Evolutionary conservation across 202 grass and related monocot species (phyloP).

Genomic region (Schoenoplectus triqueter): DNA sequence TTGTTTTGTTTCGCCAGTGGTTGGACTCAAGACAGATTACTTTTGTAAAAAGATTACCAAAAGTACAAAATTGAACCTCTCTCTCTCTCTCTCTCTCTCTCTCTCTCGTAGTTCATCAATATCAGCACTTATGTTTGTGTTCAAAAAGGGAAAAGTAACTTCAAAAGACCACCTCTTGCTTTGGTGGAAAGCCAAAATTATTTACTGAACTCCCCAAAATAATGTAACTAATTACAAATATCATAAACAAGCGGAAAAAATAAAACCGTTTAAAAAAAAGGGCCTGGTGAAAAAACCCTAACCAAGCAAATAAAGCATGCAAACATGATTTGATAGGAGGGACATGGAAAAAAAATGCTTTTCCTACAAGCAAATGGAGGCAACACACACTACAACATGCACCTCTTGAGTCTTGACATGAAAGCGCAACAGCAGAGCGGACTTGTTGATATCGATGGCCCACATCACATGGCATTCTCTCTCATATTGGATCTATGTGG

Average conservation of each 20-base stretch:
- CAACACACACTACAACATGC: constrained; percentile 43
- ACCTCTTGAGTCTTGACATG: constrained; percentile 63
- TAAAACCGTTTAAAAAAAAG: constrained; percentile 38
- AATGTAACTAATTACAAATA: constrained; percentile 23
- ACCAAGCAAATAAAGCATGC: constrained; percentile 39
- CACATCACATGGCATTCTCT: constrained; percentile 60
- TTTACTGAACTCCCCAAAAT: not conserved
- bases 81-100: not conserved
- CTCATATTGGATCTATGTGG: not conserved
- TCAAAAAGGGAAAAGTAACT: constrained; percentile 4
- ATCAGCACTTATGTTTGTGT: constrained; percentile 18
- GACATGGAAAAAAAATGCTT: constrained; percentile 40
- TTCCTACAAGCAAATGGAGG: constrained; percentile 57
- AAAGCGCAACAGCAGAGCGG: constrained; percentile 70
- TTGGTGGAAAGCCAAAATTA: constrained; percentile 6
- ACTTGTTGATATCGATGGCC: constrained; percentile 65
- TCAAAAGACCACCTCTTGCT: constrained; percentile 19
- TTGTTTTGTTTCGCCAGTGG: constrained; percentile 30
- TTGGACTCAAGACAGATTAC: constrained; percentile 28
- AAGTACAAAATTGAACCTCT: constrained; percentile 22
- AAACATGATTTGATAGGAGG: constrained; percentile 45
- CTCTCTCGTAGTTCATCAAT: not conserved
- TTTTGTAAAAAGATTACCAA: constrained; percentile 30
- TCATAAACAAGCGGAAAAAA: constrained; percentile 22
- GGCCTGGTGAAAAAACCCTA: constrained; percentile 33